Base-by-base conservation (phyloP, 495 filamentous ascomycete species). In the Neurospora sp. region DNA sequence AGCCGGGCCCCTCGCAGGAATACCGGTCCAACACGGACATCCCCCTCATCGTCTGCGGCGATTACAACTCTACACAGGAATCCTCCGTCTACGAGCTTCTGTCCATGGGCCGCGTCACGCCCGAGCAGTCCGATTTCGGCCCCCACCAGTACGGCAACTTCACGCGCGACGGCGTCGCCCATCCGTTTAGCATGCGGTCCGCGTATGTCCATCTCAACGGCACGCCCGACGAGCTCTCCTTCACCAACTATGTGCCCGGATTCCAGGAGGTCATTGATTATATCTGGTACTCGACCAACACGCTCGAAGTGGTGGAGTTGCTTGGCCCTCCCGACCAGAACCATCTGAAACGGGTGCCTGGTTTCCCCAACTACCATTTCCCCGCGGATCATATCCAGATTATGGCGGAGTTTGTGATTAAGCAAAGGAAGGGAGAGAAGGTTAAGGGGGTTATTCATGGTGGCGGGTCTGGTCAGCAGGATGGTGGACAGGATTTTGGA, bases 321-420 rank as follows among this genome's bases (percentile, higher is more conserved):
- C 92, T 99, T 10, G 96, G 96, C 8, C 90, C 95, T 44, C 93
- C 97, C 12, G 96, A 99, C 81, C 88, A 89, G 78, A 89, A 96
- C 14, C 97, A 98, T 81, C 90, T 99, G 72, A 90, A 91, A 76
- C 87, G 90, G 65, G 94, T 98, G 6, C 96, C 96, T 4, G 96
- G 96, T 0, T 99, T 98, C 82, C 96, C 96, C 12, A 97, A 98
- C 77, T 94, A 92, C 79, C 96, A 98, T 83, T 98, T 97, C 84
- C 96, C 96, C 1, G 96, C 93, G 81, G 96, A 99, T 81, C 96
- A 99, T 83, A 88, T 99, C 76, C 92, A 94, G 81, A 88, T 99
- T 76, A 89, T 94, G 83, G 91, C 93, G 72, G 93, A 98, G 83
- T 97, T 98, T 82, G 87, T 90, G 72, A 90, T 98, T 82, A 98